Percentiles rank a stretch among this genome's conserved stretches.
Conservation (phyloP, 1,139 yeast genomes). For the Diutina sp. region DNA sequence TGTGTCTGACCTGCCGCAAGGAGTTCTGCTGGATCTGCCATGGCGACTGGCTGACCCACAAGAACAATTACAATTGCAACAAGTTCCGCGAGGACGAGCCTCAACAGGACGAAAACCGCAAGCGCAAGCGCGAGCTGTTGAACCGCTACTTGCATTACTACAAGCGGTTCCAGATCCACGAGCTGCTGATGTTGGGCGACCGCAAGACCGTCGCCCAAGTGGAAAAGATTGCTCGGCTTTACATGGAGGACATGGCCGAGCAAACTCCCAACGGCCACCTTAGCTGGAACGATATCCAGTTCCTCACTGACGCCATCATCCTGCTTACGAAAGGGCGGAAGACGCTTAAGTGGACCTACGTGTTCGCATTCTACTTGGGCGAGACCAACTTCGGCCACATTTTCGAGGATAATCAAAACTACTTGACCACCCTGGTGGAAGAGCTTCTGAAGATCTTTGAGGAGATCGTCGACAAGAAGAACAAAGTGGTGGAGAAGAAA, state of each 20-base stretch:
- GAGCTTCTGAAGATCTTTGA: constrained; percentile 46
- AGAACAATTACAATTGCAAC: constrained; percentile 50
- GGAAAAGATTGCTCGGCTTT: constrained; percentile 47
- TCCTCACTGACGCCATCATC: constrained; percentile 59
- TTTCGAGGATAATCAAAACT: constrained; percentile 66
- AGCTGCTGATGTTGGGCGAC: constrained; percentile 68
- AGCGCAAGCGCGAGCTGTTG: constrained; percentile 27
- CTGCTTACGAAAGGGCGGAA: constrained; percentile 59
- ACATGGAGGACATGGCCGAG: constrained; percentile 40
- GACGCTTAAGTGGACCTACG: constrained; percentile 85
- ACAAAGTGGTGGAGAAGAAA: not conserved
- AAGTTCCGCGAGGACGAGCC: constrained; percentile 28
- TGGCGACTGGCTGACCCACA: constrained; percentile 69
- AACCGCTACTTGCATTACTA: constrained; percentile 69
- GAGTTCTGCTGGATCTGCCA: constrained; percentile 94
- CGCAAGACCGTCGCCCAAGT: constrained; percentile 47
- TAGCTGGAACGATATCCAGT: constrained; percentile 88
- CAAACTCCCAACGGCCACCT: constrained; percentile 16
- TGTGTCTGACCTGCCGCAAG: constrained; percentile 61
- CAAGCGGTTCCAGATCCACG: constrained; percentile 66
- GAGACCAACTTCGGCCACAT: constrained; percentile 38
- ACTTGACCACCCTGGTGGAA: constrained; percentile 66
- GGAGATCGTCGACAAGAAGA: not conserved
- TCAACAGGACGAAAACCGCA: constrained; percentile 18
- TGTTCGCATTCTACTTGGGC: constrained; percentile 59